Base-by-base conservation (phyloP, 306 rosid species). In the Hippophae tibetana region DNA sequence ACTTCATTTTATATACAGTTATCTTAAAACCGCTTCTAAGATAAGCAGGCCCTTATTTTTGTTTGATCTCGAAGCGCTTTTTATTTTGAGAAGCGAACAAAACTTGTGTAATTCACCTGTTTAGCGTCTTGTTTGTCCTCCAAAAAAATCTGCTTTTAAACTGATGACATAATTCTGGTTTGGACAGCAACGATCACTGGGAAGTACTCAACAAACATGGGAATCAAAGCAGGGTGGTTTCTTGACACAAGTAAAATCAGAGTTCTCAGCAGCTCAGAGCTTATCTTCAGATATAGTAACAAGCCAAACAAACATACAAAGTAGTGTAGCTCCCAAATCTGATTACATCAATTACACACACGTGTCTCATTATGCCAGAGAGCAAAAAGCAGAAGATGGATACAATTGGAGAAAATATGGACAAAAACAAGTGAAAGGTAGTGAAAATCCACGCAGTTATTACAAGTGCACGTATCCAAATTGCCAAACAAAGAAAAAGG, bases 321-420 rank as follows among this genome's bases (percentile, higher is more conserved):
- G 42, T 13, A 70, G 57, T 9, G 79, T 71, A 41, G 47, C 73
- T 12, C 65, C 52, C 0, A 47, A 49, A 14, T 62, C 89, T 25
- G 72, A 82, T 41, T 66, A 70, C 54, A n/a, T 52, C 6, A 70
- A 64, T 47, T 59, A 47, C 63, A 47, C 45, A 1, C 80, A 66
- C 42, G 42, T 62, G 18, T 61, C 80, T 14, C 86, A 69, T 6
- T 54, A 79, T 47, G 65, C 57, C 11, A 78, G 88, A 53, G 84
- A 82, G 52, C 87, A 88, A 73, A 78, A 76, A 60, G 65, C 95
- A 13, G 85, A 85, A 27, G 99, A 92, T 44, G 99, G 99, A 14
- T 92, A 62, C 66, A 92, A 88, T 31, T 92, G 99, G 99, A 76
- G 96, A 52, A 92, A 92, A 64, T 92, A 92, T 61, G 99, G 99